Base-by-base conservation (phyloP, 1,284 basidiomycete species). In the Lentinula novae-zelandiae region DNA sequence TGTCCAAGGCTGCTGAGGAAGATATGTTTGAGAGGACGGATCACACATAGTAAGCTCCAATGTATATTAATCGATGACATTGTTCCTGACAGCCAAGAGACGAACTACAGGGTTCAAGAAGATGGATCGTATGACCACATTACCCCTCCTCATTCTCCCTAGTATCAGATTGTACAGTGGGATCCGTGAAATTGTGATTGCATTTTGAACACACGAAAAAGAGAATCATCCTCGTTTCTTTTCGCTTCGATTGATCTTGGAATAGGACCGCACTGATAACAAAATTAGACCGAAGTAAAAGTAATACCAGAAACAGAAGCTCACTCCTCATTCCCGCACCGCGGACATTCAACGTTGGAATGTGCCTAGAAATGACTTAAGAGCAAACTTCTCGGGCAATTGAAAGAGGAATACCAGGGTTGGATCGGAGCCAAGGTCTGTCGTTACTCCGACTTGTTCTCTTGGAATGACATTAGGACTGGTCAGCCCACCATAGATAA, bases 191-290 rank as follows among this genome's bases (percentile, higher is more conserved):
- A 63, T 79, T 83, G 63, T 90, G 77, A 67, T 90, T 89, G 73
- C 93, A 97, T 70, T 89, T 87, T n/a, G 86, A 85, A 71, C 95
- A 97, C 52, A 93, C 92, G 73, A 89, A 96, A 78, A 96, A 97
- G 1, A 96, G 82, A 46, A 93, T 93, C 95, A 95, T 95, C 2
- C 89, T 82, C 1, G 90, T 96, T 69, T 95, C 92, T 68, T 92
- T 93, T 57, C 95, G 87, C 71, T 95, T 95, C 13, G 93, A 96
- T 73, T 97, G 95, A 75, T 96, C 95, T 75, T 96, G 95, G 74
- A 90, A 97, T 72, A 92, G 87, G 13, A 97, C 95, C 53, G 92
- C 86, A 69, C 94, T 96, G 68, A 39, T 64, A 62, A 48, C 39
- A 58, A 15, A 38, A 48, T 27, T 40, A 54, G 36, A 36, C 20